Conservation (phyloP, 192 early-diverging fungal genomes). For the Coemansia pectinata region DNA sequence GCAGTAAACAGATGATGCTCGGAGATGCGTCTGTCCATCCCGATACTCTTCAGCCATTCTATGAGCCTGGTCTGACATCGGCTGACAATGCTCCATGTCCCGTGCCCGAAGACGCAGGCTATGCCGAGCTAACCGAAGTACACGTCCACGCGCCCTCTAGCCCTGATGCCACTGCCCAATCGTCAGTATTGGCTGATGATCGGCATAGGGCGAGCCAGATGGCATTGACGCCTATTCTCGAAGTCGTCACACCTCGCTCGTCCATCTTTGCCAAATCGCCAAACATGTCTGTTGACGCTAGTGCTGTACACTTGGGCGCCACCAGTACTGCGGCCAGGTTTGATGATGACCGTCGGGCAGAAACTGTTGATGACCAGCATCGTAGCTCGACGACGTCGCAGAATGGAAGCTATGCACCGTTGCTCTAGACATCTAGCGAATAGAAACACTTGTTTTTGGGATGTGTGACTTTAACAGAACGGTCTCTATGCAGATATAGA, state of each 20-base stretch:
- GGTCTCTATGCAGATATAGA: not conserved
- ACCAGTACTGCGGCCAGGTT: not conserved
- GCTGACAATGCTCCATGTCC: not conserved
- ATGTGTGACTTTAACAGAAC: not conserved
- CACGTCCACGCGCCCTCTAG: not conserved
- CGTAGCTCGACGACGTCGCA: not conserved
- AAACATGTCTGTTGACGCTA: not conserved
- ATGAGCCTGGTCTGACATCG: not conserved
- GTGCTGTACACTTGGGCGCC: not conserved
- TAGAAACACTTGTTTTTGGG: not conserved
- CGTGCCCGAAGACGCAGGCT: not conserved
- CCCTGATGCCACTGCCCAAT: not conserved
- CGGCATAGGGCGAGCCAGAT: not conserved
- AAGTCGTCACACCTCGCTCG: conserved; percentile 13
- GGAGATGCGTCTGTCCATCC: not conserved
- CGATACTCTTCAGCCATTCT: not conserved
- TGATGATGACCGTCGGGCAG: not conserved
- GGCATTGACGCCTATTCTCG: conserved; percentile 14
- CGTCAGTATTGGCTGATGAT: not conserved
- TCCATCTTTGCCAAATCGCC: conserved; percentile 1
- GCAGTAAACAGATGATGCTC: not conserved
- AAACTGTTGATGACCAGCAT: not conserved
- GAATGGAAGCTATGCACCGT: not conserved
- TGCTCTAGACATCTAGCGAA: not conserved
- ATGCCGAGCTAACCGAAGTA: conserved; percentile 2